Evolutionary conservation across 768 basidiomycete genomes (phyloP), one percentile per base, ranked within the genome.

Genomic region (Amyloporia xantha): DNA sequence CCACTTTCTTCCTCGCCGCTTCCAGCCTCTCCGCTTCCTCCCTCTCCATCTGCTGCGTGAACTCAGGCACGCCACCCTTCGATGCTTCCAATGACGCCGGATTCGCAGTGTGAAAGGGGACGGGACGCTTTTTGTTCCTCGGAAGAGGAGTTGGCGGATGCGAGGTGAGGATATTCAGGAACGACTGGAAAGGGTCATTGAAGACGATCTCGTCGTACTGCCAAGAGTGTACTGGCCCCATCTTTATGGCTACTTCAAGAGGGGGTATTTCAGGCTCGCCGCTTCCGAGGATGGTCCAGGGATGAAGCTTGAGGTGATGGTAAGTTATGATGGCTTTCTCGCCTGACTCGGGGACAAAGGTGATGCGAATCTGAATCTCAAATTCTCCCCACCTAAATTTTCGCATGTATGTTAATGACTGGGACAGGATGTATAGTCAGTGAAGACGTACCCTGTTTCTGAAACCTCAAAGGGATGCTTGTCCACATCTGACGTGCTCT

Each of bases 161-260:
- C n/a, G 74, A 68, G 0, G 82, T 85, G 44, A 98, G 77, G 43
- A 87, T 73, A 56, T 82, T 80, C 53, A 95, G 77, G 69, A 98
- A 93, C 30, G 82, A 74, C 50, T 88, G 82, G 54, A 85, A 91
- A 1, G 96, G 96, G 58, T 98, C 95, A 60, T 83, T 79, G 69
- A 99, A 98, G 45, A 98, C 91, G 54, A 98, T 78, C 68, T 99
- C 96, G 67, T 98, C 95, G 68, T 98, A 98, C 60, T 98, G 95
- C 94, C 95, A 99, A 0, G 91, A 88, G 64, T 96, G 88, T 24
- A 99, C 91, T 0, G 89, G 86, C 0, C 84, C 85, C 23, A 74
- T 60, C 59, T 81, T 82, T 60, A 79, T 72, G 2, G 86, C 83
- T 21, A 73, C 73, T 12, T 85, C 84, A 6, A 82, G 72, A 3